Conservation (phyloP, 805 yeast species). For the Yarrowia deformans region DNA sequence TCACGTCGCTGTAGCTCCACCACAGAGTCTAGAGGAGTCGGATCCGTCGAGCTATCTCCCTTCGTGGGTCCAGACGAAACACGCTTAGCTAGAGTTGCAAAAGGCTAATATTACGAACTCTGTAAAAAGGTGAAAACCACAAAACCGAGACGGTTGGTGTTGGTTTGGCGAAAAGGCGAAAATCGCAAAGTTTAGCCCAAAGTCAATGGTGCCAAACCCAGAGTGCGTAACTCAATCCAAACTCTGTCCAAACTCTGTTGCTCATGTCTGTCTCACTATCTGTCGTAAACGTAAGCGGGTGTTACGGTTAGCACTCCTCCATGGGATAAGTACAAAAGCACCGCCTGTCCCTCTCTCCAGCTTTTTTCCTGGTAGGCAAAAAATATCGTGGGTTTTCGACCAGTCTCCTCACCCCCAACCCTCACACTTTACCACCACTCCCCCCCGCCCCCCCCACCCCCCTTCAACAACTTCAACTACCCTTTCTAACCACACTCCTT, state of each 20-base stretch:
- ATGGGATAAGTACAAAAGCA: conserved; percentile 35
- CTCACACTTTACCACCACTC: conserved; percentile 1
- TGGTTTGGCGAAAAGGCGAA: background rate
- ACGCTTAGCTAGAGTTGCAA: conserved; percentile 9
- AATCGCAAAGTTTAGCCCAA: background rate
- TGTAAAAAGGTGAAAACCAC: conserved; percentile 12
- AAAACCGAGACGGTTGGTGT: background rate
- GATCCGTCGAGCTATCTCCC: background rate
- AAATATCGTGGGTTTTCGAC: conserved; percentile 24
- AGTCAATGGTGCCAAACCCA: conserved; percentile 6
- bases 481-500: conserved; percentile 24
- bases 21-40: background rate
- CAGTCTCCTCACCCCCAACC: conserved; percentile 26
- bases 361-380: conserved; percentile 29
- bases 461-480: background rate
- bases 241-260: conserved; percentile 27
- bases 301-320: conserved; percentile 24
- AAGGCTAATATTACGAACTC: conserved; percentile 25
- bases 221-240: background rate
- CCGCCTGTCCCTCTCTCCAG: conserved; percentile 30
- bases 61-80: conserved; percentile 20
- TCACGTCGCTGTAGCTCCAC: background rate
- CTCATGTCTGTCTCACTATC: conserved; percentile 35
- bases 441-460: background rate
- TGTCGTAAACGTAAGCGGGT: conserved; percentile 35